Conservation (phyloP, 2,329 filamentous ascomycete species). For the Cucurbitaria berberidis region DNA sequence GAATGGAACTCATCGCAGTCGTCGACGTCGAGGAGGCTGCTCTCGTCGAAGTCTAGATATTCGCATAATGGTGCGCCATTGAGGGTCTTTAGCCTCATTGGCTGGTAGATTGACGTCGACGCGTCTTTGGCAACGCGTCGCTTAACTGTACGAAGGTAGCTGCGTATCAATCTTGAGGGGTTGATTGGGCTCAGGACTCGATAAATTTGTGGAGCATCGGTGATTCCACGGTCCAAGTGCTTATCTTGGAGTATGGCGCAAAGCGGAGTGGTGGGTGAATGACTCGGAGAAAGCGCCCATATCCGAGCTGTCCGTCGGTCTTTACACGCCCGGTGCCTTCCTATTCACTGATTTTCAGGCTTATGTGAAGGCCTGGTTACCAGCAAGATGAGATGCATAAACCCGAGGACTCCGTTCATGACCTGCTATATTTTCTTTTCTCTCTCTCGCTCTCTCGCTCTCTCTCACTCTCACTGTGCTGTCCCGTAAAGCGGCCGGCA, state of each 20-base stretch:
- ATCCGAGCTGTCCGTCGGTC: conserved; percentile 1
- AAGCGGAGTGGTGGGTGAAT: background rate
- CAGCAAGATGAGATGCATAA: background rate
- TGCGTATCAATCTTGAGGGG: background rate
- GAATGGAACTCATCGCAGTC: conserved; percentile 51
- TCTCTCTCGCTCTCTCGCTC: too few species aligned
- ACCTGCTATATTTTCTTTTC: background rate
- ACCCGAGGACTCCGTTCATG: background rate
- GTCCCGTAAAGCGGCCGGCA: too few species aligned
- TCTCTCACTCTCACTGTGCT: too few species aligned
- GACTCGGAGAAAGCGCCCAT: conserved; percentile 3
- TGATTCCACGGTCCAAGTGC: background rate
- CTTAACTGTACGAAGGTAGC: background rate
- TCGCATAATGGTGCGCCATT: conserved; percentile 66
- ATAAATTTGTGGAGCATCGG: background rate
- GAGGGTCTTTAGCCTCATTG: conserved; percentile 56
- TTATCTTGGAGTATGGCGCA: background rate
- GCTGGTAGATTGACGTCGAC: conserved; percentile 2
- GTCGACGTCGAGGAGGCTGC: conserved; percentile 58
- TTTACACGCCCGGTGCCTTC: background rate
- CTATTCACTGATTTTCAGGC: conserved; percentile 1
- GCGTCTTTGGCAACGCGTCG: background rate
- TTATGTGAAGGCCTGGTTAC: background rate
- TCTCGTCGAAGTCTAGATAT: conserved; percentile 62
- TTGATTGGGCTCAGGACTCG: background rate